Evolutionary conservation across 73 alveolate genomes (phyloP).

Genomic region (Paramecium bursaria): DNA sequence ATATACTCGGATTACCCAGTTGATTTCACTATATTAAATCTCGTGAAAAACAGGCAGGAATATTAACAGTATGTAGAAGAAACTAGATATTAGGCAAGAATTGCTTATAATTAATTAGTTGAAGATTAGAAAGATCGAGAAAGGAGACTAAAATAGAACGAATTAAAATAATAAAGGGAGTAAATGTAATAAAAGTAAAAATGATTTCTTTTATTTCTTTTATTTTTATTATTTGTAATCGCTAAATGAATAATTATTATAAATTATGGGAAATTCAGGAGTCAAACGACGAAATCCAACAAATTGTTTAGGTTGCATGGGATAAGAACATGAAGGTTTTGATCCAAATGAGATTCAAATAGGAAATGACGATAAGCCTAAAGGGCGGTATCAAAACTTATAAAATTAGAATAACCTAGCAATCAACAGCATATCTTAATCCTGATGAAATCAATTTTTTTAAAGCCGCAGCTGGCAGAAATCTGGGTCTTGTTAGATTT

Average conservation of each 20-base stretch:
- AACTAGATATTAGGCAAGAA: background rate
- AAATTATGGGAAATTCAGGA: slow-evolving; percentile 62
- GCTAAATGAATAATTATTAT: too few species aligned
- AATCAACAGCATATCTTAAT: slow-evolving; percentile 78
- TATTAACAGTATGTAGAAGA: background rate
- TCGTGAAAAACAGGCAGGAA: background rate
- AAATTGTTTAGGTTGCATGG: slow-evolving; percentile 67
- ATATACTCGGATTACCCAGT: background rate
- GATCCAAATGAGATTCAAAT: slow-evolving; percentile 66
- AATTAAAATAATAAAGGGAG: too few species aligned
- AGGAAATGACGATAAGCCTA: slow-evolving; percentile 54
- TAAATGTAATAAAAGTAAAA: too few species aligned
- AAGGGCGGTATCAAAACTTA: slow-evolving; percentile 43
- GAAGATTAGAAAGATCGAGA: background rate
- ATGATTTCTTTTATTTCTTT: too few species aligned
- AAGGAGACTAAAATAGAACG: too few species aligned
- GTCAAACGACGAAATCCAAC: slow-evolving; percentile 59
- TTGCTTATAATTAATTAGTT: too few species aligned
- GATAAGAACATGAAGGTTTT: slow-evolving; percentile 23
- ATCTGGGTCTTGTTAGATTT: slow-evolving; percentile 79
- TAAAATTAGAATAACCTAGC: slow-evolving; percentile 75
- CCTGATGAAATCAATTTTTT: slow-evolving; percentile 79
- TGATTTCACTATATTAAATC: background rate
- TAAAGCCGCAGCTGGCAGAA: slow-evolving; percentile 76
- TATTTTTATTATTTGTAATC: too few species aligned